Percentiles rank a stretch among this genome's conserved stretches.
Conservation (phyloP, 306 rosid species). For the Begonia loranthoides region DNA sequence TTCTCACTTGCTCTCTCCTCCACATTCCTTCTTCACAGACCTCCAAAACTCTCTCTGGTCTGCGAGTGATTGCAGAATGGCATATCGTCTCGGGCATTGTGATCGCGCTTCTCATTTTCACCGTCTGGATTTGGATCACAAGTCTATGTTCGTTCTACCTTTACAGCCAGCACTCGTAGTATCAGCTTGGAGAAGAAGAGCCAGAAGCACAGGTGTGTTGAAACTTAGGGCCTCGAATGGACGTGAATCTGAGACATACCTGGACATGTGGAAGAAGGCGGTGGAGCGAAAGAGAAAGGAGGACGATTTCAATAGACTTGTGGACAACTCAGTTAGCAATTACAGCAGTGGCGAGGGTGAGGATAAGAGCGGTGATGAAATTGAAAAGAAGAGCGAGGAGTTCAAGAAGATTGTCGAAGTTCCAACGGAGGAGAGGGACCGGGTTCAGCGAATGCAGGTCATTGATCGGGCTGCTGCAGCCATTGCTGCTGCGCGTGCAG, state of each 20-base stretch:
- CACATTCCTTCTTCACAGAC: too few species aligned
- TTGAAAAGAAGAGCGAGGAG: constrained; percentile 56
- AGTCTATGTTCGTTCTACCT: constrained; percentile 1
- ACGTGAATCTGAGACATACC: constrained; percentile 36
- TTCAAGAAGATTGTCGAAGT: constrained; percentile 65
- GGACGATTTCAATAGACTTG: constrained; percentile 37
- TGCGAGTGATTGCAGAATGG: constrained; percentile 20
- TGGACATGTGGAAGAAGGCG: constrained; percentile 84
- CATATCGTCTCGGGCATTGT: constrained; percentile 23
- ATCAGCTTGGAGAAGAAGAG: background rate
- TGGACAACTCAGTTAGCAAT: constrained; percentile 8
- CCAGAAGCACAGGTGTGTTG: constrained; percentile 6
- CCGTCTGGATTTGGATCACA: constrained; percentile 5
- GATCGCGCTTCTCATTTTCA: constrained; percentile 12
- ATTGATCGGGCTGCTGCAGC: constrained; percentile 92
- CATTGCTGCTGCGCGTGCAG: constrained; percentile 56
- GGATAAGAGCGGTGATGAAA: constrained; percentile 6
- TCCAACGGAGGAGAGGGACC: constrained; percentile 65
- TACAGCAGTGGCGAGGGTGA: constrained; percentile 7
- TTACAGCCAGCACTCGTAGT: constrained; percentile 1
- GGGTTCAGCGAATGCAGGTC: constrained; percentile 69
- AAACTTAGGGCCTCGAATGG: constrained; percentile 19
- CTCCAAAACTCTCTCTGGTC: too few species aligned
- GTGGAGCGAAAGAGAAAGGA: constrained; percentile 42
- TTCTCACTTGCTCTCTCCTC: too few species aligned